phyloP scores from a whole-genome alignment of 2,329 filamentous ascomycete genomes.

The Bipolaris gigantea region DNA sequence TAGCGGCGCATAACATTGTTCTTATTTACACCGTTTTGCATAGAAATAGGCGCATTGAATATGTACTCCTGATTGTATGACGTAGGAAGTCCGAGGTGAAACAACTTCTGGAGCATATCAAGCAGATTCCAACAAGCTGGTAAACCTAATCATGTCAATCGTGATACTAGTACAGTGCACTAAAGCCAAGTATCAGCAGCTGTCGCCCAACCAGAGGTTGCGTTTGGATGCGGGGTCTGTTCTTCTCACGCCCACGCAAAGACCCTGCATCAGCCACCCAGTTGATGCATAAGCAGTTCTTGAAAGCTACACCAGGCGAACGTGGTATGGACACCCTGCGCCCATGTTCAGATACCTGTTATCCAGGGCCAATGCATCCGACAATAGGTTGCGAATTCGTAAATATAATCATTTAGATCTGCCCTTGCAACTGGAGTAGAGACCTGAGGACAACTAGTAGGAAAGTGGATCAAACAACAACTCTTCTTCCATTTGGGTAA shows the following conservation, averaged over 20 bases:
- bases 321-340: neutral
- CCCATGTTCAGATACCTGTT: neutral
- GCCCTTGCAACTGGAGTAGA: neutral
- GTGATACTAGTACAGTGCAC: neutral
- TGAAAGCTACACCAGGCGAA: neutral
- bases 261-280: neutral
- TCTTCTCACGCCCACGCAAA: neutral
- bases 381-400: neutral
- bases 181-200: neutral
- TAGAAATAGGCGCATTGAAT: neutral
- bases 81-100: neutral
- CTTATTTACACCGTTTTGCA: neutral
- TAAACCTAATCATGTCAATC: neutral
- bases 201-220: neutral
- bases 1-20: neutral
- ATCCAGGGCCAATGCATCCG: neutral
- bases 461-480: neutral
- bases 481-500: slow-evolving; percentile 3
- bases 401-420: neutral
- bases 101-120: neutral
- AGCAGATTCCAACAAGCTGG: neutral
- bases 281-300: neutral
- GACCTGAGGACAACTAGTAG: neutral
- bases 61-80: neutral
- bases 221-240: neutral